These are phyloP conservation scores for Ampelocalamus luodianensis DNA, from an alignment of 176 grass and related monocot species.

Conservation along the genomic window DNA sequence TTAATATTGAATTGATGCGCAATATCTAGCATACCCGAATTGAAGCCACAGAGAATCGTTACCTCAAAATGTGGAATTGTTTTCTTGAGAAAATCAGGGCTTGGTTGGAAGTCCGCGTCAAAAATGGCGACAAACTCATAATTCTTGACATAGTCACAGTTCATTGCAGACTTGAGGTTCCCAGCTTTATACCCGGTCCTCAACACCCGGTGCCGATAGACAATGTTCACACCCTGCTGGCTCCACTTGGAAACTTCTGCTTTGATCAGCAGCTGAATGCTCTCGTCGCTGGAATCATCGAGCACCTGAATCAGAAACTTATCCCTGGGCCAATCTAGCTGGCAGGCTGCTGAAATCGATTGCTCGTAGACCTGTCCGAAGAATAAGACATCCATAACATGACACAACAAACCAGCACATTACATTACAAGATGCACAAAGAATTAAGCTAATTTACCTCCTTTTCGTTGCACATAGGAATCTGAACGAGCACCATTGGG, in stretches of 20 bases:
- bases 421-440: slow-evolving; percentile 22
- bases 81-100: slow-evolving; percentile 74
- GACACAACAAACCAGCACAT: neutral
- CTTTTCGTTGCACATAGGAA: slow-evolving; percentile 85
- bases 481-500: slow-evolving; percentile 84
- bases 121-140: slow-evolving; percentile 87
- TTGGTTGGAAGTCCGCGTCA: slow-evolving; percentile 84
- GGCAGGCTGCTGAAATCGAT: slow-evolving; percentile 67
- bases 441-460: slow-evolving; percentile 60
- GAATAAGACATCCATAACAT: slow-evolving; percentile 5
- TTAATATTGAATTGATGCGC: neutral
- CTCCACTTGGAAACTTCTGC: slow-evolving; percentile 74
- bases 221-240: slow-evolving; percentile 64
- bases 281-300: slow-evolving; percentile 73
- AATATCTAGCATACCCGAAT: neutral
- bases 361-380: slow-evolving; percentile 70
- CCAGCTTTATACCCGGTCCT: slow-evolving; percentile 83
- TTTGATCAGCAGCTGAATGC: slow-evolving; percentile 64
- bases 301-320: slow-evolving; percentile 82
- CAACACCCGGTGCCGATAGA: slow-evolving; percentile 72
- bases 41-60: neutral
- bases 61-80: slow-evolving; percentile 87
- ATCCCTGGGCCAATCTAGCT: slow-evolving; percentile 75
- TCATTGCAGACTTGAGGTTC: slow-evolving; percentile 86
- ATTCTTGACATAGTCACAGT: slow-evolving; percentile 76